Evolutionary conservation across 1,284 basidiomycete genomes (phyloP).

Genomic region (Boletellus deceptivus): DNA sequence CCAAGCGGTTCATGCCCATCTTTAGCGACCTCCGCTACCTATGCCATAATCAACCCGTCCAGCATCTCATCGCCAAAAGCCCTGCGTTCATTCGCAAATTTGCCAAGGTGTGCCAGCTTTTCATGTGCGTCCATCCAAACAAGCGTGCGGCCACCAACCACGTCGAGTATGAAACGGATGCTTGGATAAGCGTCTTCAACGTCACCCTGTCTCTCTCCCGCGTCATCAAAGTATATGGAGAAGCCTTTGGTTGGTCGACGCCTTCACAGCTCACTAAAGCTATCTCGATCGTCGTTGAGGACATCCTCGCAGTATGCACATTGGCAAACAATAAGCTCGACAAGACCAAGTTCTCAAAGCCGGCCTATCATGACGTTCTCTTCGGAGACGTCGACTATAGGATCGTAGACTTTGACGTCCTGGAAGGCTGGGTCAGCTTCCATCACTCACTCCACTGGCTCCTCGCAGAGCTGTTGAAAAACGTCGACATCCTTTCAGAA

Average conservation of each 20-base stretch:
- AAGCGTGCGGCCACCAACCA: conserved; percentile 79
- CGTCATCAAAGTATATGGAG: conserved; percentile 85
- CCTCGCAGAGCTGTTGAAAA: conserved; percentile 87
- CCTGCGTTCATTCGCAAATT: conserved; percentile 52
- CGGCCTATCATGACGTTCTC: conserved; percentile 59
- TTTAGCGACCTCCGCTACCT: conserved; percentile 83
- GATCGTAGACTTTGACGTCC: conserved; percentile 74
- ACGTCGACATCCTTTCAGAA: conserved; percentile 63
- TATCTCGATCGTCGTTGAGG: conserved; percentile 67
- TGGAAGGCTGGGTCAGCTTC: conserved; percentile 86
- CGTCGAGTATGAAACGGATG: conserved; percentile 92
- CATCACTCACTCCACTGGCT: conserved; percentile 95
- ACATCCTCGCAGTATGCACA: conserved; percentile 74
- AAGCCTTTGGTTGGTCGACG: conserved; percentile 64
- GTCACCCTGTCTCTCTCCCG: conserved; percentile 86
- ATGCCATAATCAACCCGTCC: conserved; percentile 75
- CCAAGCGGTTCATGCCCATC: conserved; percentile 90
- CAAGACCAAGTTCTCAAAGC: conserved; percentile 57
- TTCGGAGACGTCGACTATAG: conserved; percentile 64
- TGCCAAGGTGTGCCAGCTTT: conserved; percentile 73
- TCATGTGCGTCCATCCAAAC: conserved; percentile 90
- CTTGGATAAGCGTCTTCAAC: conserved; percentile 93
- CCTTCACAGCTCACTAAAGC: conserved; percentile 64
- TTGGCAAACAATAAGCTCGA: conserved; percentile 65
- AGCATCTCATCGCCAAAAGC: conserved; percentile 69